Percentiles rank a stretch among this genome's conserved stretches.
Conservation (phyloP, 2,329 filamentous ascomycete genomes). For the Ophiostoma populinum region DNA sequence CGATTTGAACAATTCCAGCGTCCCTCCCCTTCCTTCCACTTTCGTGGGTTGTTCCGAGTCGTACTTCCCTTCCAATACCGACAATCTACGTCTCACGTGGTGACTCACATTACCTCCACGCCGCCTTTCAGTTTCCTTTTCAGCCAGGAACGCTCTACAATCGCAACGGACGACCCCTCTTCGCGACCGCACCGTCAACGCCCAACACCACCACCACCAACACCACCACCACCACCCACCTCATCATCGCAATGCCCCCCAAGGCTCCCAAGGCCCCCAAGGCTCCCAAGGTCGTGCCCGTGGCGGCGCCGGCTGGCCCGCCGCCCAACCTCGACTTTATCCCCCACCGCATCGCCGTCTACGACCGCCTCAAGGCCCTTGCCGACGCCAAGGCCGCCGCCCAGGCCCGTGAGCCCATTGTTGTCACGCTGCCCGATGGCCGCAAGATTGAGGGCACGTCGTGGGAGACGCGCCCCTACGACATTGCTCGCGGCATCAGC, state of each 20-base stretch:
- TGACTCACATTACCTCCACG: background rate
- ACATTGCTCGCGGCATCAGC: constrained; percentile 61
- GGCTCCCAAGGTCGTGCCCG: constrained; percentile 10
- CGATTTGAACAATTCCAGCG: too few relatives aligned
- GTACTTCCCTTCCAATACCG: too few relatives aligned
- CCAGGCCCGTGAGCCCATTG: constrained; percentile 58
- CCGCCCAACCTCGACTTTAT: constrained; percentile 52
- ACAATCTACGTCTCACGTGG: too few relatives aligned
- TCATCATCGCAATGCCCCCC: background rate
- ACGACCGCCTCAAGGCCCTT: constrained; percentile 74
- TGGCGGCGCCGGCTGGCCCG: constrained; percentile 15
- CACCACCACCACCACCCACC: background rate
- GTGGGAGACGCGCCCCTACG: constrained; percentile 79
- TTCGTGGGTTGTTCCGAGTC: background rate
- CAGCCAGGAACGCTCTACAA: too few relatives aligned
- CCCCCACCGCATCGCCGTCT: constrained; percentile 66
- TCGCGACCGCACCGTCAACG: constrained; percentile 1
- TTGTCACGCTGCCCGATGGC: constrained; percentile 56
- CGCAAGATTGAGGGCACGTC: constrained; percentile 56
- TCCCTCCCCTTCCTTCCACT: background rate
- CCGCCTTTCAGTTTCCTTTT: background rate
- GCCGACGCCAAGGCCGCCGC: constrained; percentile 58
- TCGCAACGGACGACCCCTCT: background rate
- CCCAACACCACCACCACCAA: background rate
- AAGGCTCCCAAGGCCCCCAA: constrained; percentile 10